phyloP scores from a whole-genome alignment of 495 filamentous ascomycete genomes.

The Aspergillus steynii region DNA sequence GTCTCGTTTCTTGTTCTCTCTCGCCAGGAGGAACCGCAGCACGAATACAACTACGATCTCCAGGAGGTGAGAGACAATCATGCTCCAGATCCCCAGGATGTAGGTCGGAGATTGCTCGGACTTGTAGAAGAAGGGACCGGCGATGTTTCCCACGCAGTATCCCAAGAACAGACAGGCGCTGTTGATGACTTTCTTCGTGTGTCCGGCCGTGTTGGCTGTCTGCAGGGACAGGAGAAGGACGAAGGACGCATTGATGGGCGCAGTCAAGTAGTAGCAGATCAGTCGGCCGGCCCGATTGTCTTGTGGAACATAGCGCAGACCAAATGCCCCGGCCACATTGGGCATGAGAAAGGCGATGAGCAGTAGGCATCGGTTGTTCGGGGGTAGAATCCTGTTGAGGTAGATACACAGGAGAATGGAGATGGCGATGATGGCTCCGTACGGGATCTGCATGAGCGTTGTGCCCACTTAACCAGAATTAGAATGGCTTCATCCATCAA shows the following conservation, averaged over 20 bases:
- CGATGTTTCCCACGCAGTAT: slow-evolving; percentile 54
- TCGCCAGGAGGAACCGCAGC: slow-evolving; percentile 49
- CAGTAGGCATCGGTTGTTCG: slow-evolving; percentile 57
- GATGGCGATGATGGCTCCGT: slow-evolving; percentile 55
- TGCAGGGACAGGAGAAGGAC: slow-evolving; percentile 59
- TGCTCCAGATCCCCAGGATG: slow-evolving; percentile 59
- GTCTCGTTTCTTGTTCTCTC: slow-evolving; percentile 59
- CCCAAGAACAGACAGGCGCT: slow-evolving; percentile 58
- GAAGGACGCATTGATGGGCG: slow-evolving; percentile 61
- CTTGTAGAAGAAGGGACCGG: slow-evolving; percentile 65
- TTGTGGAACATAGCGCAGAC: slow-evolving; percentile 51
- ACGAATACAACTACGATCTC: slow-evolving; percentile 49
- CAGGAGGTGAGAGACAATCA: slow-evolving; percentile 62
- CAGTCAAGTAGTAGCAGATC: slow-evolving; percentile 58
- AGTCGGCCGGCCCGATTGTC: slow-evolving; percentile 49
- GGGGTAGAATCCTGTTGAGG: slow-evolving; percentile 56
- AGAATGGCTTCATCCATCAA: not conserved
- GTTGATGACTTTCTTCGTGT: slow-evolving; percentile 64
- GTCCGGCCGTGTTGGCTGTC: slow-evolving; percentile 57
- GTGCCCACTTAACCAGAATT: not conserved
- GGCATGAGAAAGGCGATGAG: slow-evolving; percentile 54
- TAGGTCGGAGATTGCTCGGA: slow-evolving; percentile 56
- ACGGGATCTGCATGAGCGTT: slow-evolving; percentile 51
- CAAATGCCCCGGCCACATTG: slow-evolving; percentile 56
- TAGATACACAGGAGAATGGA: slow-evolving; percentile 59